phyloP scores from a whole-genome alignment of 345 rosid species.

The Eucalyptus polyanthemos region DNA sequence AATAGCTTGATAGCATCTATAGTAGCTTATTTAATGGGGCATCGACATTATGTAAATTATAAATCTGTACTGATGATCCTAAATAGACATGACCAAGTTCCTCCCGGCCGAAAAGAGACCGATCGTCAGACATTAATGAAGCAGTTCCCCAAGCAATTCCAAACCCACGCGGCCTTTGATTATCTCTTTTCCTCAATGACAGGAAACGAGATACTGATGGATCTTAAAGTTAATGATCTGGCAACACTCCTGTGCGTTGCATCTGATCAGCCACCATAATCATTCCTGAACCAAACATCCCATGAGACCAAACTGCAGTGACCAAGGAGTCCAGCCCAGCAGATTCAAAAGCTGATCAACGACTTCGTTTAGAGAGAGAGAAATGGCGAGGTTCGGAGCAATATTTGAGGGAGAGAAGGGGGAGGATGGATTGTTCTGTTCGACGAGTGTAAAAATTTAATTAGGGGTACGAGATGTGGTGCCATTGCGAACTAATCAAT shows the following conservation, averaged over 20 bases:
- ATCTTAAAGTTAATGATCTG: no score
- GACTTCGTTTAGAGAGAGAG: background rate
- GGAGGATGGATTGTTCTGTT: background rate
- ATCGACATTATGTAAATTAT: background rate
- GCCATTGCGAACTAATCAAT: background rate
- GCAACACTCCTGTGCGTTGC: background rate
- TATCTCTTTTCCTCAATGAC: background rate
- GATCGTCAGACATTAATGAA: background rate
- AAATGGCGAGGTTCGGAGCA: background rate
- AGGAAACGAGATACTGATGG: background rate
- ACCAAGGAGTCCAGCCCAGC: background rate
- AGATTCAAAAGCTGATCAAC: background rate
- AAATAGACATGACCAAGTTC: background rate
- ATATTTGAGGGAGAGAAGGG: background rate
- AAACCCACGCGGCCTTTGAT: background rate
- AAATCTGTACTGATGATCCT: background rate
- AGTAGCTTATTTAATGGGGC: background rate
- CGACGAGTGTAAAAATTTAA: background rate
- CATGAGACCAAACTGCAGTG: background rate
- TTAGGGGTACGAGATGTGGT: background rate
- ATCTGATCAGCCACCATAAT: background rate
- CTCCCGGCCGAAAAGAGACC: background rate
- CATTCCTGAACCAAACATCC: background rate
- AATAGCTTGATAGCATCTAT: background rate
- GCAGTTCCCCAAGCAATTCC: background rate